Evolutionary conservation across 2,329 filamentous ascomycete species (phyloP).

Genomic region (Cryoendolithus antarcticus): DNA sequence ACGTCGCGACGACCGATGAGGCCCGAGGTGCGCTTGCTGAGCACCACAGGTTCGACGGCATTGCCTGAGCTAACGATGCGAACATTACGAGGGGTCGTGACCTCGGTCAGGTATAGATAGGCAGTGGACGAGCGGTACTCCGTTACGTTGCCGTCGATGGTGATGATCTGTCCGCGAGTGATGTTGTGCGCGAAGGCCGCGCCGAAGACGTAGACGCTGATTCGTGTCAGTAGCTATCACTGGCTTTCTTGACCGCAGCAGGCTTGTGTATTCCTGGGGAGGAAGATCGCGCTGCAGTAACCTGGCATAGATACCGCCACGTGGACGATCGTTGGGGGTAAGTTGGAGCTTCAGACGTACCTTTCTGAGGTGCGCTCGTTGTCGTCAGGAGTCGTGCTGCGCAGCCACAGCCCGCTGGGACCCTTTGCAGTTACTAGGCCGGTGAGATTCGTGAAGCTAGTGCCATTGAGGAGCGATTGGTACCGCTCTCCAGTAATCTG

Average conservation of each 20-base stretch:
- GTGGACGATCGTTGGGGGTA: too few relatives aligned
- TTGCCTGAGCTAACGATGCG: constrained; percentile 42
- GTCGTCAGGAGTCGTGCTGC: constrained; percentile 45
- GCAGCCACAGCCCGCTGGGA: constrained; percentile 51
- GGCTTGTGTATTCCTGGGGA: too few relatives aligned
- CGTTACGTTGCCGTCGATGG: constrained; percentile 45
- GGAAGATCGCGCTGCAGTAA: too few relatives aligned
- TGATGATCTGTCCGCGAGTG: constrained; percentile 50
- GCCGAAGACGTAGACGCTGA: constrained; percentile 48
- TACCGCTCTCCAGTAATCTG: constrained; percentile 56
- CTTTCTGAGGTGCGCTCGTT: constrained; percentile 46
- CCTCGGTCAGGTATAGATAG: constrained; percentile 54
- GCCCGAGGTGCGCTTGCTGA: constrained; percentile 21
- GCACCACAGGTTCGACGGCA: constrained; percentile 43
- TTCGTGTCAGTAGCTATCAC: too few relatives aligned
- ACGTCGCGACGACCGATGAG: constrained; percentile 35
- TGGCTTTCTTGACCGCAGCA: too few relatives aligned
- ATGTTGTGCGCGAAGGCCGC: constrained; percentile 38
- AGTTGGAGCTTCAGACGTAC: not conserved
- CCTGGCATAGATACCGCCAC: too few relatives aligned
- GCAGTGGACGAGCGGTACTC: constrained; percentile 46
- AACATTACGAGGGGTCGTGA: constrained; percentile 44
- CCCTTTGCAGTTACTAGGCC: constrained; percentile 55
- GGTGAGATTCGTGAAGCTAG: constrained; percentile 28
- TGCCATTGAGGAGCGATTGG: constrained; percentile 38